phyloP scores from a whole-genome alignment of 169 alveolate genomes.

The Hammondia hammondi region DNA sequence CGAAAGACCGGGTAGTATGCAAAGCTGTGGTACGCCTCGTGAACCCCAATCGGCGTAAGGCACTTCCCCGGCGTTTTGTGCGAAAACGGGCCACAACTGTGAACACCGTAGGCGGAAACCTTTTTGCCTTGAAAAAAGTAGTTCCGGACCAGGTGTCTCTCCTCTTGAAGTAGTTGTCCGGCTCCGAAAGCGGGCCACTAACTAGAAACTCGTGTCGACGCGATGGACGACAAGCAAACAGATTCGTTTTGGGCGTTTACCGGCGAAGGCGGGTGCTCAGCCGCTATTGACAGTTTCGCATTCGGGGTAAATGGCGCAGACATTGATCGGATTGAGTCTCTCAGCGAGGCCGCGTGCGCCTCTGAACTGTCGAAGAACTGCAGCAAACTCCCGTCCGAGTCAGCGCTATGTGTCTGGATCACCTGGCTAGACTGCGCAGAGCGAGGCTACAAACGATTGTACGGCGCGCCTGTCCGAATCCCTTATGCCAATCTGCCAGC shows the following conservation, averaged over 20 bases:
- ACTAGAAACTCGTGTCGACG: background rate
- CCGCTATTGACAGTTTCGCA: constrained; percentile 9
- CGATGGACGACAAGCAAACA: constrained; percentile 13
- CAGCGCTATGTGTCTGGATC: background rate
- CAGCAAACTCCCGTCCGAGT: background rate
- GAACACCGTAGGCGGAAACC: too few species aligned
- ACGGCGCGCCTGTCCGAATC: constrained; percentile 4
- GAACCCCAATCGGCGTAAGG: too few species aligned
- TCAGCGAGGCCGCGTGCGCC: background rate
- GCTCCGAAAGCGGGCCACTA: background rate
- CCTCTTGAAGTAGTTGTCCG: background rate
- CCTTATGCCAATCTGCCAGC: background rate
- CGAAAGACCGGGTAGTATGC: too few species aligned
- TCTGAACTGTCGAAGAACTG: background rate
- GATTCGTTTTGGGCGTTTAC: background rate
- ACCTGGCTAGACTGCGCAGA: constrained; percentile 19
- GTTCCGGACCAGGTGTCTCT: background rate
- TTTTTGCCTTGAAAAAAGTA: too few species aligned
- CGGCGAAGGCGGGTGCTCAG: background rate
- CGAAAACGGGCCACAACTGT: too few species aligned
- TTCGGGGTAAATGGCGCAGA: background rate
- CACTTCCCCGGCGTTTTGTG: too few species aligned
- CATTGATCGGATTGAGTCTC: background rate
- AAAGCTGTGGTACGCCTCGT: too few species aligned
- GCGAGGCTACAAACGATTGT: constrained; percentile 29